Evolutionary conservation across 139 green algal genomes (phyloP), one percentile per base, ranked within the genome.

Genomic region (Tetraselmis chui): DNA sequence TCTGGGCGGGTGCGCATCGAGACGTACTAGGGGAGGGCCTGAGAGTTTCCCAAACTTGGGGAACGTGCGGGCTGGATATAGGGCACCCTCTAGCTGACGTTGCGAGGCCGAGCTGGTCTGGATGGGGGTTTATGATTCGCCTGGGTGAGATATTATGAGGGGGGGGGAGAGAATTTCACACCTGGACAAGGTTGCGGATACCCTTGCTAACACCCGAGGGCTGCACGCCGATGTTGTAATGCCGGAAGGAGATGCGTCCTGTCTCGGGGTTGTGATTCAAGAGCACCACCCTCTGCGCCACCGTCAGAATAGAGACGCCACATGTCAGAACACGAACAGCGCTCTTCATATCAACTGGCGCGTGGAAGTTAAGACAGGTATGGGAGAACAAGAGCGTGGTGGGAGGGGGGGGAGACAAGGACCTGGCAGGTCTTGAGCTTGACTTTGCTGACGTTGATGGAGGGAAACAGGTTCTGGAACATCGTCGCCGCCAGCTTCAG

Each of bases 401-500:
- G 45, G 45, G 45, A 2, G 86, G 78, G 78, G 85, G 82, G 29
- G 26, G 59, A 28, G 29, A 76, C 31, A 30, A 30, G 1, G 29
- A 91, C 88, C 89, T 97, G 89, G 87, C 93, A 98, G 2, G 87
- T 76, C 0, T 82, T 78, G 0, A 97, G 88, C 77, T 93, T 92
- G 25, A 89, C 92, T 25, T 83, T 95, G 76, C 89, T 78, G n/a
- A 99, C 96, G 84, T 99, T 96, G 88, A 99, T 96, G 76, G 94
- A 29, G 0, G 97, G 97, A 83, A 99, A 99, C 83, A 99, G 89
- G 84, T 95, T 96, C 88, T 98, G 96, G 32, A 97, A 94, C 59
- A 95, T 87, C 18, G 87, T 85, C 18, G 89, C 89, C 18, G 89
- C 87, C 82, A 98, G 89, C 84, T 94, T 93, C 79, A 96, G 89